Percentiles rank a stretch among this genome's conserved stretches.
Evolutionary conservation across 352 stramenopile species (phyloP).

Genomic region (Globisporangium cylindrosporum): DNA sequence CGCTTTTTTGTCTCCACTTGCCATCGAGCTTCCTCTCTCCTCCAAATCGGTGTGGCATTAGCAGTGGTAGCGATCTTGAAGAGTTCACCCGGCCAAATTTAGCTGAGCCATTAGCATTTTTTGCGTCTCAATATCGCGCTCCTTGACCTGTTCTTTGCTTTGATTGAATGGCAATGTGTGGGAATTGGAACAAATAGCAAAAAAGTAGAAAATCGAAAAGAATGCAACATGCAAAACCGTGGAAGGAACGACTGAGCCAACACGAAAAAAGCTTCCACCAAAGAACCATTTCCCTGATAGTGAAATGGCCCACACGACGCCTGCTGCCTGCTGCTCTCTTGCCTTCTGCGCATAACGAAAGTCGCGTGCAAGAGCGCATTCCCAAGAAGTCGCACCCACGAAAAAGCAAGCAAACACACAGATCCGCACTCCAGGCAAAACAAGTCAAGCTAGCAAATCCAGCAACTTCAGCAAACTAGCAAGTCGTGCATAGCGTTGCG

Average conservation of each 20-base stretch:
- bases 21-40: too few species aligned
- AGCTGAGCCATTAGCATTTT: too few species aligned
- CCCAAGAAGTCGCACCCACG: neutral
- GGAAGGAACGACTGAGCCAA: constrained; percentile 4
- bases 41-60: too few species aligned
- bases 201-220: neutral
- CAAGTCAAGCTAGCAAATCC: neutral
- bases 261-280: constrained; percentile 11
- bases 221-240: constrained; percentile 1
- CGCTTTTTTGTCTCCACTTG: too few species aligned
- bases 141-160: too few species aligned
- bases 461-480: neutral
- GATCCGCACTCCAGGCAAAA: neutral
- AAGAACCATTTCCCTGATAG: neutral
- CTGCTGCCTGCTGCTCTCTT: too few species aligned
- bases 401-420: too few species aligned
- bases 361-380: constrained; percentile 7
- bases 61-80: too few species aligned
- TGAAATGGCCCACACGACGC: neutral
- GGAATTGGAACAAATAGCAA: neutral
- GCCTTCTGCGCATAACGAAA: constrained; percentile 9
- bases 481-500: neutral
- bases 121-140: too few species aligned
- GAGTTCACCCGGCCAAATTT: too few species aligned
- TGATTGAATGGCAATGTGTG: neutral